A percentile compares a stretch with the other conserved stretches of the same genome.
phyloP scores from a whole-genome alignment of 208 protist species.

The Blastocrithidia nonstop region DNA sequence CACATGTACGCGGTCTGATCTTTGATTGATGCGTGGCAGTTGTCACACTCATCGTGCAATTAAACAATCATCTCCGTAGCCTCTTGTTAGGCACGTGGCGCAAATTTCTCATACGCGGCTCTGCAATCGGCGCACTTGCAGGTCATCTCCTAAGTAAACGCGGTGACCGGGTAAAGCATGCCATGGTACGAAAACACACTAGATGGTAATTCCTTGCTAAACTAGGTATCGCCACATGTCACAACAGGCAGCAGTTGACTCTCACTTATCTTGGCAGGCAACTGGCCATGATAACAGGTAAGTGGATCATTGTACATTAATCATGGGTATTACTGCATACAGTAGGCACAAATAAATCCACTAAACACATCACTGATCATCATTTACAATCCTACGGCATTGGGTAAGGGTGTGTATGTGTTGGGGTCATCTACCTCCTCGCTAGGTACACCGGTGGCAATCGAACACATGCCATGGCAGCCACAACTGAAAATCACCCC shows the following conservation, averaged over 20 bases:
- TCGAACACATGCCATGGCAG: constrained; percentile 46
- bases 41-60: constrained; percentile 52
- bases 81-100: constrained; percentile 29
- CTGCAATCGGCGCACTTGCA: constrained; percentile 49
- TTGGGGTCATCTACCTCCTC: constrained; percentile 20
- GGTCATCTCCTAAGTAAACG: constrained; percentile 44
- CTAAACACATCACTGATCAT: constrained; percentile 72
- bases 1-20: constrained; percentile 56
- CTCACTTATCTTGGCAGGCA: constrained; percentile 14
- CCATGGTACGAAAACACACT: constrained; percentile 49
- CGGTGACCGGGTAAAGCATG: constrained; percentile 47
- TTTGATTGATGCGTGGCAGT: constrained; percentile 33
- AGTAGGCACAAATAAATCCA: constrained; percentile 60
- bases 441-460: constrained; percentile 23
- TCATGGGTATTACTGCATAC: constrained; percentile 78
- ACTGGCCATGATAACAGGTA: constrained; percentile 37
- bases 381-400: constrained; percentile 20
- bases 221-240: constrained; percentile 15
- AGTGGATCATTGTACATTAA: constrained; percentile 28
- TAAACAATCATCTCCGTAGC: constrained; percentile 56
- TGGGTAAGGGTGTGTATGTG: constrained; percentile 17
- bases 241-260: constrained; percentile 12
- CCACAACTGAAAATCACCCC: constrained; percentile 48
- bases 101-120: constrained; percentile 39
- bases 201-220: background rate